A percentile compares a stretch with the other conserved stretches of the same genome.
Conservation (phyloP, 345 rosid species). For the Geranium brycei region DNA sequence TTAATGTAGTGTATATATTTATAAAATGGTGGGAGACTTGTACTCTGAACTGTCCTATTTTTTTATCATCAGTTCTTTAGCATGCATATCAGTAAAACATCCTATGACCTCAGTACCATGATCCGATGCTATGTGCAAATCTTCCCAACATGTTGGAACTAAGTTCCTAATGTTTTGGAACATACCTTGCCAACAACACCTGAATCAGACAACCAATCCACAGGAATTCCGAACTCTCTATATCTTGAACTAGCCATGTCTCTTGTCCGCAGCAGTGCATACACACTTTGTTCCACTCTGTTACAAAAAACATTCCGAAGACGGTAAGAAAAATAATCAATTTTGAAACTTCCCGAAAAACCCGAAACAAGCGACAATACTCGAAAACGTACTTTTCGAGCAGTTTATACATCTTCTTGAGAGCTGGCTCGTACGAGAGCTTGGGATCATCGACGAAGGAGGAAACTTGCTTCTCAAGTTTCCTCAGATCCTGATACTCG, state of each 20-base stretch:
- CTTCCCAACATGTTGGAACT: not conserved
- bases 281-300: conserved; percentile 88
- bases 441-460: conserved; percentile 75
- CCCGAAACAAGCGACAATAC: not conserved
- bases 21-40: too few relatives aligned
- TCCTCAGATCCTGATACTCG: conserved; percentile 88
- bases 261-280: conserved; percentile 81
- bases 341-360: not conserved
- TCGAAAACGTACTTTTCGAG: conserved; percentile 65
- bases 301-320: not conserved
- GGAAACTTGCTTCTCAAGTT: conserved; percentile 67
- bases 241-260: conserved; percentile 87
- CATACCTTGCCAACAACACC: conserved; percentile 95
- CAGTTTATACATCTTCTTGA: conserved; percentile 87
- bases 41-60: too few relatives aligned
- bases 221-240: conserved; percentile 78
- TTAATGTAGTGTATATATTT: too few relatives aligned
- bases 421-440: conserved; percentile 72
- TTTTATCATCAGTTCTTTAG: too few relatives aligned
- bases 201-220: conserved; percentile 72
- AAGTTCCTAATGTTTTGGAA: not conserved
- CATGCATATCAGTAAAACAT: too few relatives aligned
- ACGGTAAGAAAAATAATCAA: not conserved
- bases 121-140: not conserved
- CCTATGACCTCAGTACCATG: too few relatives aligned